phyloP scores from a whole-genome alignment of 164 flowering plant species.

The Cinnamomum chago region DNA sequence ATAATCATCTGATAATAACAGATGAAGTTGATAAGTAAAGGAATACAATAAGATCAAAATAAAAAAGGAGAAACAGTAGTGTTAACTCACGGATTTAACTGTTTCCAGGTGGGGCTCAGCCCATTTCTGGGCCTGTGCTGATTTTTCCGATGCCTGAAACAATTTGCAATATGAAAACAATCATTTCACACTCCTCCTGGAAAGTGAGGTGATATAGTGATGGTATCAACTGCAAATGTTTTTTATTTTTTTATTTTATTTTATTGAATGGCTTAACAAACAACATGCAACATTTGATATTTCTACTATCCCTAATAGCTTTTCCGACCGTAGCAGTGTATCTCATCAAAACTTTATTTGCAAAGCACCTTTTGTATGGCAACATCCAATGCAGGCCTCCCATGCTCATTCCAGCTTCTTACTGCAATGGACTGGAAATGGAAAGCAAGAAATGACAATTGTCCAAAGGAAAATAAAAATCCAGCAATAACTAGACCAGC shows the following conservation, averaged over 20 bases:
- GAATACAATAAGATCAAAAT: neutral
- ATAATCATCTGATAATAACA: too few relatives aligned
- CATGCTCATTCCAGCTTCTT: constrained; percentile 39
- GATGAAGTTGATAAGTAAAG: neutral
- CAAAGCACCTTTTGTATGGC: constrained; percentile 29
- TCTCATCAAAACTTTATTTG: neutral
- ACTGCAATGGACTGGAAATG: constrained; percentile 34
- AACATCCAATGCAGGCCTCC: constrained; percentile 39
- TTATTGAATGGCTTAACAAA: neutral
- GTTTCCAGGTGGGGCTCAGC: constrained; percentile 75
- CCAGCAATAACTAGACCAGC: neutral
- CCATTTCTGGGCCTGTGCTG: constrained; percentile 67
- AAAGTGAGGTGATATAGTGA: neutral
- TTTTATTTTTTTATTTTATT: neutral
- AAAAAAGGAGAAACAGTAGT: neutral
- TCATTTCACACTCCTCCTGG: neutral
- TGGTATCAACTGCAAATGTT: neutral
- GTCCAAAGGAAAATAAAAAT: neutral
- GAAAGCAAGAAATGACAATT: neutral
- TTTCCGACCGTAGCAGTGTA: too few relatives aligned
- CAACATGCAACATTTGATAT: neutral
- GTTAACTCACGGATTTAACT: constrained; percentile 61
- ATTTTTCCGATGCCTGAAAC: constrained; percentile 62
- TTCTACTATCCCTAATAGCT: too few relatives aligned
- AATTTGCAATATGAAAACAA: constrained; percentile 4